These are phyloP conservation scores for Boletus smithii DNA, from an alignment of 1,284 basidiomycete species.

Conservation along the genomic window DNA sequence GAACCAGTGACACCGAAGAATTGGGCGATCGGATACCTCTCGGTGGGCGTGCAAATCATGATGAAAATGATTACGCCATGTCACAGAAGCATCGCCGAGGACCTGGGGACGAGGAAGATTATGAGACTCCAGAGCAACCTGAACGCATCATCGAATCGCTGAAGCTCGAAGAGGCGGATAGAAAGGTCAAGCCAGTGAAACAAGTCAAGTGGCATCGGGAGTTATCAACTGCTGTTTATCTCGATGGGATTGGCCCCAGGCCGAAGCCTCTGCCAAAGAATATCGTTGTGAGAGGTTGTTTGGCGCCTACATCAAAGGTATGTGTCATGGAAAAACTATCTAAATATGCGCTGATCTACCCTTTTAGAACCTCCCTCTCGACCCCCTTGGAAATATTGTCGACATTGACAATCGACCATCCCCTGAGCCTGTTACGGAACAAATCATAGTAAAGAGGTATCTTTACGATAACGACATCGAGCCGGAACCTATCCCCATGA, in stretches of 20 bases:
- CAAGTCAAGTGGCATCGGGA: conserved; percentile 79
- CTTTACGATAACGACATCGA: conserved; percentile 77
- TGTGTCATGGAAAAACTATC: conserved; percentile 10
- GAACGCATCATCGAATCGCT: conserved; percentile 38
- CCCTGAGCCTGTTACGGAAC: conserved; percentile 61
- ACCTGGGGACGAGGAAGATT: conserved; percentile 82
- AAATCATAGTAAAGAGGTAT: conserved; percentile 73
- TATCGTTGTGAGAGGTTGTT: conserved; percentile 54
- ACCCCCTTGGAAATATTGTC: conserved; percentile 72
- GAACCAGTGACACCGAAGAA: conserved; percentile 29
- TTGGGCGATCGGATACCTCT: conserved; percentile 18
- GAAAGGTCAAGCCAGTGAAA: conserved; percentile 42
- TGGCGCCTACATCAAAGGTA: conserved; percentile 66
- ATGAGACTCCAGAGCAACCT: conserved; percentile 56
- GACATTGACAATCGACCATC: conserved; percentile 55
- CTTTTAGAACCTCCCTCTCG: conserved; percentile 59
- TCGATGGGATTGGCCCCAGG: conserved; percentile 57
- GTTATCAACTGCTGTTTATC: conserved; percentile 55
- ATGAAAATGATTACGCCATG: conserved; percentile 34
- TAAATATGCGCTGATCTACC: conserved; percentile 2
- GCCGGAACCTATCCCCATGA: conserved; percentile 38
- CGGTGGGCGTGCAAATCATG: conserved; percentile 31
- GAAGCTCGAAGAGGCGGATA: conserved; percentile 37
- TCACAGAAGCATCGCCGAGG: conserved; percentile 52
- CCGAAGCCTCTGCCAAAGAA: conserved; percentile 43